A percentile compares a stretch with the other conserved stretches of the same genome.
These are phyloP conservation scores for Bolboschoenus planiculmis DNA, from an alignment of 176 grass and related monocot genomes.

Conservation along the genomic window DNA sequence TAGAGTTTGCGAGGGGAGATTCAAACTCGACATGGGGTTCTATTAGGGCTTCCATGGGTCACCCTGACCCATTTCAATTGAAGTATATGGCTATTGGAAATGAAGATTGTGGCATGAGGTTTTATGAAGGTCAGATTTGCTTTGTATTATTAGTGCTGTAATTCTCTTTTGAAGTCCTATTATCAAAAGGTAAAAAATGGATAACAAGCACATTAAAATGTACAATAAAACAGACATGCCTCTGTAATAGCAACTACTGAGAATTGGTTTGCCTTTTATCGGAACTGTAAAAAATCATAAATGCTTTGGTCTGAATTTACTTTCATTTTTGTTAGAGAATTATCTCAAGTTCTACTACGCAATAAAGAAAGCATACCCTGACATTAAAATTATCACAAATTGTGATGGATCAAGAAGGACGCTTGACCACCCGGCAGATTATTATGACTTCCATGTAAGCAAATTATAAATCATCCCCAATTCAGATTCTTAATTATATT, in stretches of 20 bases:
- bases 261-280: not conserved
- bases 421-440: conserved; percentile 71
- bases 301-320: not conserved
- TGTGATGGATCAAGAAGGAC: conserved; percentile 63
- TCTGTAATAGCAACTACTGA: not conserved
- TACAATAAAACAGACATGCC: not conserved
- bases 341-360: conserved; percentile 83
- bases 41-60: conserved; percentile 70
- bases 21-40: conserved; percentile 68
- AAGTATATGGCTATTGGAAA: conserved; percentile 84
- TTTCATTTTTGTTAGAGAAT: conserved; percentile 41
- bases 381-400: conserved; percentile 72
- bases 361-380: conserved; percentile 72
- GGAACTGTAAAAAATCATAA: not conserved
- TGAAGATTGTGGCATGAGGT: conserved; percentile 74
- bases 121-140: conserved; percentile 61
- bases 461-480: conserved; percentile 8
- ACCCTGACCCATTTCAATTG: conserved; percentile 71
- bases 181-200: not conserved
- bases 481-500: not conserved
- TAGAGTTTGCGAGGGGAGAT: conserved; percentile 83
- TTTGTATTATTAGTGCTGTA: not conserved
- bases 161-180: not conserved
- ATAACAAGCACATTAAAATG: not conserved
- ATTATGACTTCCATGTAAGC: conserved; percentile 85